A percentile compares a stretch with the other conserved stretches of the same genome.
Conservation (phyloP, 768 basidiomycete genomes). For the Tephrocybe sp. region DNA sequence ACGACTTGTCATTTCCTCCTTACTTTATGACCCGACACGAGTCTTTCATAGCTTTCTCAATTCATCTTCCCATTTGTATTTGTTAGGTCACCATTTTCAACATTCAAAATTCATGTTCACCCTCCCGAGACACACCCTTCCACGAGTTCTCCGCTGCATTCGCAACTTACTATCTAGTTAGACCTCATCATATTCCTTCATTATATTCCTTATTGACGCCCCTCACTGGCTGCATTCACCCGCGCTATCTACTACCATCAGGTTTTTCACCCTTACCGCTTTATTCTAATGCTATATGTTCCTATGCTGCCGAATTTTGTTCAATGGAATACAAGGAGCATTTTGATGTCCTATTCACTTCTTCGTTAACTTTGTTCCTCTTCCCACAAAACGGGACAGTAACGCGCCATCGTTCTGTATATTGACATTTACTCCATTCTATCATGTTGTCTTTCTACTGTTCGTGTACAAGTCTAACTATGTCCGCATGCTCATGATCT, state of each 20-base stretch:
- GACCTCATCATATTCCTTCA: conserved; percentile 23
- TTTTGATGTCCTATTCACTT: background rate
- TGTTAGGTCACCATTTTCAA: background rate
- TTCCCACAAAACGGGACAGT: too few species aligned
- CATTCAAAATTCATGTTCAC: background rate
- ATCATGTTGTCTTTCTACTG: too few species aligned
- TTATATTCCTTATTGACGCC: conserved; percentile 6
- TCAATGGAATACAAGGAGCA: conserved; percentile 15
- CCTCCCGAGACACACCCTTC: conserved; percentile 11
- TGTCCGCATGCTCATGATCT: too few species aligned
- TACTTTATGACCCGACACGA: conserved; percentile 6
- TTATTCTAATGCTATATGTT: conserved; percentile 10
- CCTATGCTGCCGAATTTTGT: background rate
- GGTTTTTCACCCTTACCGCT: background rate
- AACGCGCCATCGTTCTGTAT: too few species aligned
- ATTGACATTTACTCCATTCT: too few species aligned
- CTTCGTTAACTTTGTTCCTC: background rate
- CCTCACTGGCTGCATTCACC: background rate
- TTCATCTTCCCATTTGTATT: conserved; percentile 8
- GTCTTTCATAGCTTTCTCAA: conserved; percentile 13
- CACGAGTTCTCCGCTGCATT: conserved; percentile 12
- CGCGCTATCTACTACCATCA: background rate
- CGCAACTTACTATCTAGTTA: conserved; percentile 24
- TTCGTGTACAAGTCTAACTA: too few species aligned
- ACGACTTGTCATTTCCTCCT: conserved; percentile 3